A percentile compares a stretch with the other conserved stretches of the same genome.
These are phyloP conservation scores for Blastocystis sp. DNA, from an alignment of 352 stramenopile species.

Conservation along the genomic window DNA sequence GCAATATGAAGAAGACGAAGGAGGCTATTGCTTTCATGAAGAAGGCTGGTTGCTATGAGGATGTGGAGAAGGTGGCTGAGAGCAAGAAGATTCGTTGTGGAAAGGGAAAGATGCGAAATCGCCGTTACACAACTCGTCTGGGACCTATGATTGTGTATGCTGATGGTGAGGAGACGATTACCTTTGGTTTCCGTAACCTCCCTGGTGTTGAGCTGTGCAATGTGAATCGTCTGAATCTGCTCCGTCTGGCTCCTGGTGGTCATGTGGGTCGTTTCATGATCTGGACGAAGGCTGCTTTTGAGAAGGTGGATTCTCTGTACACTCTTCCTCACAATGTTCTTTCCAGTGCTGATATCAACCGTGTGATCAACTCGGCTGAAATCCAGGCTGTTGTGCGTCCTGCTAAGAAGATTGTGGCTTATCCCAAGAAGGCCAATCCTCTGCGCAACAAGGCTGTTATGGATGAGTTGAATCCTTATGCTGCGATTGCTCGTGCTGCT, in stretches of 20 bases:
- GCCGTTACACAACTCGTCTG: conserved; percentile 85
- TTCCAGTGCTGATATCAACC: conserved; percentile 83
- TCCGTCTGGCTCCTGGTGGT: conserved; percentile 91
- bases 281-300: conserved; percentile 92
- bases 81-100: conserved; percentile 92
- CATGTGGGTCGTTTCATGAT: conserved; percentile 96
- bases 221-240: conserved; percentile 92
- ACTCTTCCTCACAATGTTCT: conserved; percentile 84
- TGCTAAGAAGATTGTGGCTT: conserved; percentile 78
- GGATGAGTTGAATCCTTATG: conserved; percentile 92
- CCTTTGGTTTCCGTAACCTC: conserved; percentile 91
- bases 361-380: conserved; percentile 76
- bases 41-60: conserved; percentile 83
- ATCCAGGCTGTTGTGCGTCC: conserved; percentile 91
- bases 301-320: conserved; percentile 90
- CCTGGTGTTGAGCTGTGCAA: conserved; percentile 89
- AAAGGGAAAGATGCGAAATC: conserved; percentile 96
- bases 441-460: conserved; percentile 87
- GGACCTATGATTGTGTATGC: conserved; percentile 91
- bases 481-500: conserved; percentile 79
- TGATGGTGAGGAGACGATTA: conserved; percentile 68
- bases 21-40: conserved; percentile 86
- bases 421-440: conserved; percentile 92
- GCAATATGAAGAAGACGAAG: conserved; percentile 82
- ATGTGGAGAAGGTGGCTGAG: no score